These are phyloP conservation scores for Cytospora chrysosperma DNA, from an alignment of 2,329 filamentous ascomycete genomes.

Conservation along the genomic window DNA sequence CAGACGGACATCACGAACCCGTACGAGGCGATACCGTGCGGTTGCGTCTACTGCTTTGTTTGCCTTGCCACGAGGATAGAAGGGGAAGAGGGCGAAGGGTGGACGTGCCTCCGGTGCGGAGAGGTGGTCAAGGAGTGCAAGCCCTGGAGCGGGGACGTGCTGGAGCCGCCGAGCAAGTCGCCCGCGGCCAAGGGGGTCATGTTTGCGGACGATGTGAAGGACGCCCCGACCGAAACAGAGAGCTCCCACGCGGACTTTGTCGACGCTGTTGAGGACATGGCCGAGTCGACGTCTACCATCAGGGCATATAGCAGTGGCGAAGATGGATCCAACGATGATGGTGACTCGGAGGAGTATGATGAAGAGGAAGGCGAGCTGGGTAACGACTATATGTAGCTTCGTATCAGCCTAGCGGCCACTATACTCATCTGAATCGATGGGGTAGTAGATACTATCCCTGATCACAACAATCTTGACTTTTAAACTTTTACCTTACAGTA, in stretches of 20 bases:
- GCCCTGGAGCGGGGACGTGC: slow-evolving; percentile 88
- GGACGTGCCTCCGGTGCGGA: slow-evolving; percentile 87
- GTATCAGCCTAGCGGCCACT: not conserved
- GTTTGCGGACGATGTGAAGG: slow-evolving; percentile 57
- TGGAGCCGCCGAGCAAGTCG: slow-evolving; percentile 54
- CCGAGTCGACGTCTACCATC: slow-evolving; percentile 22
- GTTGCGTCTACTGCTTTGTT: slow-evolving; percentile 93
- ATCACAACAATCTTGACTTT: too few relatives aligned
- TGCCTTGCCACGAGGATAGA: slow-evolving; percentile 90
- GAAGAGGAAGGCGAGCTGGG: slow-evolving; percentile 33
- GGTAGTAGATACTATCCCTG: too few relatives aligned
- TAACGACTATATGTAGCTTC: slow-evolving; percentile 24
- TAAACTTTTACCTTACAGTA: too few relatives aligned
- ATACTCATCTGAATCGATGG: too few relatives aligned
- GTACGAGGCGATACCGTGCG: slow-evolving; percentile 86
- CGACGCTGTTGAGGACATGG: slow-evolving; percentile 10
- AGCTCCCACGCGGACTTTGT: slow-evolving; percentile 21
- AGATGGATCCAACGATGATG: slow-evolving; percentile 22
- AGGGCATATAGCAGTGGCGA: slow-evolving; percentile 24
- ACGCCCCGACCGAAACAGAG: slow-evolving; percentile 32
- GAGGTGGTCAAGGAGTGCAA: slow-evolving; percentile 79
- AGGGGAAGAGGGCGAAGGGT: slow-evolving; percentile 90
- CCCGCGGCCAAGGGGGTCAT: slow-evolving; percentile 56
- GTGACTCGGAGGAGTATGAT: slow-evolving; percentile 34
- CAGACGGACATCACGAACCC: slow-evolving; percentile 95